These are phyloP conservation scores for Quercus glauca DNA, from an alignment of 306 rosid species.

Conservation along the genomic window DNA sequence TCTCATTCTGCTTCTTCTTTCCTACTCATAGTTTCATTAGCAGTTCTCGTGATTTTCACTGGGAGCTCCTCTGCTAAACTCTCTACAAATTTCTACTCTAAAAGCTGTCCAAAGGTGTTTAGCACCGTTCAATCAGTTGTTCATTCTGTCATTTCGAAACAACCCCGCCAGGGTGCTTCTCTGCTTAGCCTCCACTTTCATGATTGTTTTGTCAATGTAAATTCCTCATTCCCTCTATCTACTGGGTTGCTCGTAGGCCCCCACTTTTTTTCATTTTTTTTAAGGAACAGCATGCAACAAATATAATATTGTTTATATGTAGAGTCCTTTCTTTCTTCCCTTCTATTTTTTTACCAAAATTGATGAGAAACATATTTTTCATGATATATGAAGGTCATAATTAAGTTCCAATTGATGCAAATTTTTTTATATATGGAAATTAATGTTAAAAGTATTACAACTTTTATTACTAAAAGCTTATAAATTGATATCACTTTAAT, in stretches of 20 bases:
- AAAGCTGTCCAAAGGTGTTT: conserved; percentile 58
- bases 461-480: no score
- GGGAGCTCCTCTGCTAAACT: conserved; percentile 48
- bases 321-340: no score
- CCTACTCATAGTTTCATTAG: not conserved
- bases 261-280: no score
- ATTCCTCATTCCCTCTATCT: not conserved
- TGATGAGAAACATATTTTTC: no score
- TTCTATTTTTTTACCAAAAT: no score
- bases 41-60: conserved; percentile 25
- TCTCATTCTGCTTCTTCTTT: conserved; percentile 5
- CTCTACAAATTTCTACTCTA: conserved; percentile 42
- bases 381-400: no score
- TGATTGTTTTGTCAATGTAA: conserved; percentile 79
- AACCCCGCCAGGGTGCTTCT: conserved; percentile 72
- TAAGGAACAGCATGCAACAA: not conserved
- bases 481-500: no score
- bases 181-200: conserved; percentile 78
- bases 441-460: no score
- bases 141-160: conserved; percentile 47
- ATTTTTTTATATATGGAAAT: no score
- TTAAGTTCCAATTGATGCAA: no score
- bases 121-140: conserved; percentile 40
- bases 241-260: not conserved
- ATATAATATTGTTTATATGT: not conserved